These are phyloP conservation scores for Carex parvula DNA, from an alignment of 176 grass and related monocot species.

Conservation along the genomic window DNA sequence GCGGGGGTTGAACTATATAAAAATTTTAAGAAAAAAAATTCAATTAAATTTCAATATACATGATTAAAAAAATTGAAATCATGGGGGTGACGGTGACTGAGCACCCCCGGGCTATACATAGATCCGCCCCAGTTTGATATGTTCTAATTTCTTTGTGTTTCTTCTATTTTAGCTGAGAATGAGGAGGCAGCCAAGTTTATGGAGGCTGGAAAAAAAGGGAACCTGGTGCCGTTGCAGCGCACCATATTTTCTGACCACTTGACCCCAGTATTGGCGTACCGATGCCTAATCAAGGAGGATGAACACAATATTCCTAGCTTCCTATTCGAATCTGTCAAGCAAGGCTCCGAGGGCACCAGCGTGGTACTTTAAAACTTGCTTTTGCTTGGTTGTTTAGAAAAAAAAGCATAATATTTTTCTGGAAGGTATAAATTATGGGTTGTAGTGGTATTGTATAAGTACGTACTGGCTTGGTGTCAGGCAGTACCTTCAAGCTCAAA, in stretches of 20 bases:
- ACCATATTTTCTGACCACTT: constrained; percentile 85
- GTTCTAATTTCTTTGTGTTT: not conserved
- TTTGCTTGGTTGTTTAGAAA: not conserved
- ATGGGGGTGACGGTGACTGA: too few relatives aligned
- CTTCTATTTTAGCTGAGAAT: constrained; percentile 5
- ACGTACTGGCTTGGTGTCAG: not conserved
- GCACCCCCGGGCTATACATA: too few relatives aligned
- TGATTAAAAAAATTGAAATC: too few relatives aligned
- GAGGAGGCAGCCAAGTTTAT: constrained; percentile 52
- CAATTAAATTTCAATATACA: too few relatives aligned
- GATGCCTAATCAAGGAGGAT: constrained; percentile 64
- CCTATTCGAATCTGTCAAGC: constrained; percentile 86
- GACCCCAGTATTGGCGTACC: constrained; percentile 78
- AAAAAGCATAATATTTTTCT: not conserved
- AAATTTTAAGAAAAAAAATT: too few relatives aligned
- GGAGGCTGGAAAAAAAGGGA: constrained; percentile 69
- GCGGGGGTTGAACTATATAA: too few relatives aligned
- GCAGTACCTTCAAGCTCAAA: not conserved
- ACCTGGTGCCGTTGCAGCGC: constrained; percentile 67
- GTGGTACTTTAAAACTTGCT: constrained; percentile 25
- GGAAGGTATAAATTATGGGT: not conserved
- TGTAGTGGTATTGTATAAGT: not conserved
- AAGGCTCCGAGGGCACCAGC: constrained; percentile 50
- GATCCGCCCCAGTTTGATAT: not conserved
- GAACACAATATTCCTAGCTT: constrained; percentile 69